Evolutionary conservation across 805 yeast species (phyloP).

Genomic region (Candida berthetii): DNA sequence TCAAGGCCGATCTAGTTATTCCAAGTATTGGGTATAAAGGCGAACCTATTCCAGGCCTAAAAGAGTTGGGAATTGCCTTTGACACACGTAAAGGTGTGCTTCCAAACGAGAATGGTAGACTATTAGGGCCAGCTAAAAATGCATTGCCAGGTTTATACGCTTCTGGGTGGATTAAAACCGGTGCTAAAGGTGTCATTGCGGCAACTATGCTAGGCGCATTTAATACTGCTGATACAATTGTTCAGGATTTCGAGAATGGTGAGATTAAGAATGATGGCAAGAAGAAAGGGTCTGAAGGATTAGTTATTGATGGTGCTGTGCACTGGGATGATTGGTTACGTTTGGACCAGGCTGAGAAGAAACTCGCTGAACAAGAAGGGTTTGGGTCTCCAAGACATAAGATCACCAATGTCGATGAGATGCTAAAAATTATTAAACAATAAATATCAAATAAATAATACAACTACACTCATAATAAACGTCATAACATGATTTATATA

Average conservation of each 20-base stretch:
- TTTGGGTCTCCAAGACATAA: slow-evolving; percentile 55
- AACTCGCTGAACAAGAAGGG: slow-evolving; percentile 39
- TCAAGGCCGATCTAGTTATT: slow-evolving; percentile 61
- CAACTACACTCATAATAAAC: background rate
- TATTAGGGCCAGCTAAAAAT: slow-evolving; percentile 19
- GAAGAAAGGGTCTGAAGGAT: slow-evolving; percentile 24
- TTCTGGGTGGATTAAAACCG: slow-evolving; percentile 87
- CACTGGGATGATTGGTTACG: slow-evolving; percentile 65
- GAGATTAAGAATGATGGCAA: slow-evolving; percentile 13
- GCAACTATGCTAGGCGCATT: slow-evolving; percentile 83
- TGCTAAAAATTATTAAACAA: slow-evolving; percentile 33
- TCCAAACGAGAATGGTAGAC: slow-evolving; percentile 39
- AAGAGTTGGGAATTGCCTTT: slow-evolving; percentile 42
- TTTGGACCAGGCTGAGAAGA: slow-evolving; percentile 47
- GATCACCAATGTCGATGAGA: slow-evolving; percentile 37
- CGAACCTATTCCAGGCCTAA: slow-evolving; percentile 51
- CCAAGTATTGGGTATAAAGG: slow-evolving; percentile 84
- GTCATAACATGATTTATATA: no score
- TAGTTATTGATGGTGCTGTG: slow-evolving; percentile 24
- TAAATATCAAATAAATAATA: no score
- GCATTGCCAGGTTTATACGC: slow-evolving; percentile 54
- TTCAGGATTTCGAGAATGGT: slow-evolving; percentile 43
- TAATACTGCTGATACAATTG: slow-evolving; percentile 60
- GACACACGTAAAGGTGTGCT: slow-evolving; percentile 37
- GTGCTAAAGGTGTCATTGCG: slow-evolving; percentile 88